Evolutionary conservation across 2,329 filamentous ascomycete genomes (phyloP).

Genomic region (Penicillium thymicola): DNA sequence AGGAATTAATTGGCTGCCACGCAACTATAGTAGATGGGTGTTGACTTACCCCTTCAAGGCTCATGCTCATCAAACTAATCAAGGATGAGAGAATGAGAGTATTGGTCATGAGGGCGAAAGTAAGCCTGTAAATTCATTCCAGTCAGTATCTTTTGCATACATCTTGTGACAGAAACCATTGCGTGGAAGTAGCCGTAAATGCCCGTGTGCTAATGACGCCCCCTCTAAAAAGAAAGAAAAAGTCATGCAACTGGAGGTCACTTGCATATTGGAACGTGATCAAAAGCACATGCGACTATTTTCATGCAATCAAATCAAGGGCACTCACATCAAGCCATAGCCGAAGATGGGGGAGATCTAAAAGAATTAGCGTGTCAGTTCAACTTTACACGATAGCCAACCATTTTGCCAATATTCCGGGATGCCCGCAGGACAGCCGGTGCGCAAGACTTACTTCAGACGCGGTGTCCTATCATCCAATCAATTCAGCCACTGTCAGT

Average conservation of each 20-base stretch:
- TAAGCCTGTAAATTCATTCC: conserved; percentile 40
- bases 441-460: conserved; percentile 34
- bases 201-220: neutral
- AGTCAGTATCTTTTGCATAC: conserved; percentile 13
- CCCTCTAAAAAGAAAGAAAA: neutral
- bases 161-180: neutral
- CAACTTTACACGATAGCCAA: conserved; percentile 40
- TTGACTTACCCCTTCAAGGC: conserved; percentile 51
- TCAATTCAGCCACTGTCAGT: conserved; percentile 41
- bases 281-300: conserved; percentile 28
- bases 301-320: conserved; percentile 13
- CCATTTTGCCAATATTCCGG: conserved; percentile 31
- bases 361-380: conserved; percentile 35
- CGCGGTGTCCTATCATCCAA: conserved; percentile 40
- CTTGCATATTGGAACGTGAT: conserved; percentile 34
- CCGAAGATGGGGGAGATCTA: conserved; percentile 42
- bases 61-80: conserved; percentile 58
- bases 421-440: conserved; percentile 32
- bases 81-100: conserved; percentile 59
- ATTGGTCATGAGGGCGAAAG: conserved; percentile 61
- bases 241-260: conserved; percentile 4
- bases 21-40: conserved; percentile 10
- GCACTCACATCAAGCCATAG: conserved; percentile 39
- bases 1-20: neutral
- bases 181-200: conserved; percentile 19